Evolutionary conservation across 345 rosid species (phyloP).

Genomic region (Salix koriyanagi): DNA sequence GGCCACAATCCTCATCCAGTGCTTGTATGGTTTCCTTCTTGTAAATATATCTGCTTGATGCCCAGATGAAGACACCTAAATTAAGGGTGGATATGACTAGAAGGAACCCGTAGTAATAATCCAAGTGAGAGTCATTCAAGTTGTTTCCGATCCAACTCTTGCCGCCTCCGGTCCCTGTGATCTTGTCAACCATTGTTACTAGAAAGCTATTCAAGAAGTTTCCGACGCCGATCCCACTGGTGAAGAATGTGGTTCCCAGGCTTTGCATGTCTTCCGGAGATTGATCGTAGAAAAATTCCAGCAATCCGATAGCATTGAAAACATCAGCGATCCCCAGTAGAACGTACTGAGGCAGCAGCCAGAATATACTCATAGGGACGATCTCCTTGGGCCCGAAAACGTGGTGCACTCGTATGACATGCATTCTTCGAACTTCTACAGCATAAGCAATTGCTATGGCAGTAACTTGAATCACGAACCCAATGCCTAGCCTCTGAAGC

Average conservation of each 20-base stretch:
- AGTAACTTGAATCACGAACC: slow-evolving; percentile 61
- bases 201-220: slow-evolving; percentile 77
- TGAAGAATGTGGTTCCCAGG: slow-evolving; percentile 87
- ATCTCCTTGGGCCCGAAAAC: slow-evolving; percentile 41
- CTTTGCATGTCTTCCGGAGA: slow-evolving; percentile 90
- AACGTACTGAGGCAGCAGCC: slow-evolving; percentile 79
- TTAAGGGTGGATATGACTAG: slow-evolving; percentile 55
- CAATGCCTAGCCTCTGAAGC: slow-evolving; percentile 78
- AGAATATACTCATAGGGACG: slow-evolving; percentile 81
- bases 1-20: slow-evolving; percentile 34
- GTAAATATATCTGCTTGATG: slow-evolving; percentile 59
- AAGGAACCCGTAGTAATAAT: slow-evolving; percentile 82
- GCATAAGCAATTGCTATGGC: slow-evolving; percentile 74
- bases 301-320: slow-evolving; percentile 68
- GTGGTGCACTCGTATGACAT: slow-evolving; percentile 35
- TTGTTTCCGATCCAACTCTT: slow-evolving; percentile 88
- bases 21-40: slow-evolving; percentile 43
- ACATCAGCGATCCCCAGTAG: slow-evolving; percentile 74
- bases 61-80: slow-evolving; percentile 65
- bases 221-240: slow-evolving; percentile 83
- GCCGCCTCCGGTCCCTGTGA: slow-evolving; percentile 43
- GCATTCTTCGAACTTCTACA: slow-evolving; percentile 63
- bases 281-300: slow-evolving; percentile 89
- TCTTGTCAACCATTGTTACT: slow-evolving; percentile 68
- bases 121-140: slow-evolving; percentile 69